phyloP scores from a whole-genome alignment of 1,284 basidiomycete species.

The Puccinia coronata region DNA sequence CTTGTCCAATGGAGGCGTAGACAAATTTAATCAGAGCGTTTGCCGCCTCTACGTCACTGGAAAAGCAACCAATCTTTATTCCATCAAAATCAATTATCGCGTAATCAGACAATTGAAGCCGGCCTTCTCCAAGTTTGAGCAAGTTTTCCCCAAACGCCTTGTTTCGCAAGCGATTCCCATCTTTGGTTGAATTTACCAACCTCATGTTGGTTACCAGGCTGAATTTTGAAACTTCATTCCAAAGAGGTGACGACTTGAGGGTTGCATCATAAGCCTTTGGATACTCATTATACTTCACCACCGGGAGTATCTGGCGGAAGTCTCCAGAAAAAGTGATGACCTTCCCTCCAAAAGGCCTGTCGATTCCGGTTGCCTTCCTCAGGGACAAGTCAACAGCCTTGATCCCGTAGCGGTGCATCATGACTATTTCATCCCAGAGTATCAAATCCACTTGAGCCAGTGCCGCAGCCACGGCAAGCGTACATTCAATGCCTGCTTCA shows the following conservation, averaged over 20 bases:
- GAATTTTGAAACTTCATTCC: not conserved
- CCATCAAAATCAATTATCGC: no score
- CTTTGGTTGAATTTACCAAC: not conserved
- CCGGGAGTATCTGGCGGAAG: conserved; percentile 23
- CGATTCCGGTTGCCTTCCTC: not conserved
- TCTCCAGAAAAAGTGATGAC: conserved; percentile 7
- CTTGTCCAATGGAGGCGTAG: no score
- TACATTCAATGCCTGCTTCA: not conserved
- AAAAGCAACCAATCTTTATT: no score
- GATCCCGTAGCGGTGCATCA: not conserved
- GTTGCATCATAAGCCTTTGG: not conserved
- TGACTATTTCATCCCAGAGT: conserved; percentile 3
- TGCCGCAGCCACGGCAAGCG: not conserved
- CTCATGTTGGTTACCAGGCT: not conserved
- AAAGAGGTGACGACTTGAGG: not conserved
- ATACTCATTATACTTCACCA: not conserved
- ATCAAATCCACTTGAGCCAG: not conserved
- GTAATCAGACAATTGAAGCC: no score
- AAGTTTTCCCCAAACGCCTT: no score
- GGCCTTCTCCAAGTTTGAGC: no score
- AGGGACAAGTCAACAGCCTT: not conserved
- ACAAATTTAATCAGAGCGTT: no score
- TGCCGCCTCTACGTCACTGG: no score
- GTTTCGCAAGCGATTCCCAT: no score
- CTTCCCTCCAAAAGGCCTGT: conserved; percentile 16